Conservation (phyloP, 75 land plant genomes). For the Cryptomeria japonica region DNA sequence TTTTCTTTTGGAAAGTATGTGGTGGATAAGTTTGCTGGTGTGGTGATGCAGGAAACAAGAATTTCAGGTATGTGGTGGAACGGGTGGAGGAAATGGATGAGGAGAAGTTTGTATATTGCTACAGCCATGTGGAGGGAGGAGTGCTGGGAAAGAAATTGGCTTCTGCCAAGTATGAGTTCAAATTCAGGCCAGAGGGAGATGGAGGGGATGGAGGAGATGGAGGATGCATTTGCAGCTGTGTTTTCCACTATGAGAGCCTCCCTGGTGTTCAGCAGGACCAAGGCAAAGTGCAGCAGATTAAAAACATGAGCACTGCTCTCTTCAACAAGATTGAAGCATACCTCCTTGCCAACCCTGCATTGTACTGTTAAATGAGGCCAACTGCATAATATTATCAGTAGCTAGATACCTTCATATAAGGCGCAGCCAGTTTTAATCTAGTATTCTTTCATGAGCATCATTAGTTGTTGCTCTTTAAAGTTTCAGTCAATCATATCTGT, state of each 20-base stretch:
- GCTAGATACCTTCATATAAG: too few species aligned
- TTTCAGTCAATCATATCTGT: too few species aligned
- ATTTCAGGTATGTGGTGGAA: constrained; percentile 16
- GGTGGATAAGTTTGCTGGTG: background rate
- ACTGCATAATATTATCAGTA: background rate
- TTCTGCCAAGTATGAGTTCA: constrained; percentile 3
- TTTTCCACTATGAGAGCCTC: constrained; percentile 12
- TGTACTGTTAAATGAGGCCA: background rate
- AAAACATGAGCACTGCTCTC: constrained; percentile 13
- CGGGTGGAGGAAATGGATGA: too few species aligned
- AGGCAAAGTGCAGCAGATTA: constrained; percentile 19
- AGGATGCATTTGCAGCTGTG: constrained; percentile 15
- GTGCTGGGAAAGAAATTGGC: constrained; percentile 14
- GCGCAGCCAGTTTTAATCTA: too few species aligned
- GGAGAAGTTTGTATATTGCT: too few species aligned
- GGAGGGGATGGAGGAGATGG: constrained; percentile 31
- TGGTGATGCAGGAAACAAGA: constrained; percentile 17
- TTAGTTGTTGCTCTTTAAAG: too few species aligned
- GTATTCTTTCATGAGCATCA: too few species aligned
- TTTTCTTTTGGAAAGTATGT: too few species aligned
- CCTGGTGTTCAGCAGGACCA: constrained; percentile 9
- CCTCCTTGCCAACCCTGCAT: constrained; percentile 32
- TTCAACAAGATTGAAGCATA: constrained; percentile 40
- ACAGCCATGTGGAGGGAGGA: constrained; percentile 26
- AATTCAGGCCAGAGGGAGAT: constrained; percentile 14